Evolutionary conservation across 768 basidiomycete genomes (phyloP), one percentile per base, ranked within the genome.

Genomic region (Podaxis sp.): DNA sequence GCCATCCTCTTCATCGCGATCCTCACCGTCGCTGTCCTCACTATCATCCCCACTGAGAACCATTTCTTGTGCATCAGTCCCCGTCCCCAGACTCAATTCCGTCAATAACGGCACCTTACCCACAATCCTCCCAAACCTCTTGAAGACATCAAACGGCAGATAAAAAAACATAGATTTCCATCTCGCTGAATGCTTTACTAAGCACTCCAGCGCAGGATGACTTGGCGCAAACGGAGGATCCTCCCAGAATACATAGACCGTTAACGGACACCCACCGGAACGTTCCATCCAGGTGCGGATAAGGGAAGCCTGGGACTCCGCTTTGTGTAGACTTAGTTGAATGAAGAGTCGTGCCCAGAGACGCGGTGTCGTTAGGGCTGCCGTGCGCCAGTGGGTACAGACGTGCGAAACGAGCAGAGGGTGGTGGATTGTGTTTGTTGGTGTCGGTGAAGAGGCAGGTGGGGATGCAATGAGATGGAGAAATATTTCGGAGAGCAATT

Each of bases 401-500:
- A 77, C 72, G 52, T 72, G 71, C 5, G 75, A 73, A 21, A 79
- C 68, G 37, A 76, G 71, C 28, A 79, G 72, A 16, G 77, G 77
- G 32, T 71, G 68, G 28, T 70, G 60, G 61, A 77, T 76, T 9
- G 77, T 77, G 61, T 76, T 74, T 40, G 63, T 60, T 11, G 50
- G 61, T 63, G 73, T 74, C 64, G 77, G 68, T 52, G 63, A 67
- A 35, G 73, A 72, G 4, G 59, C 36, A 10, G 44, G 11, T 11
- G 48, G 38, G 14, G 57, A 50, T 59, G 73, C 72, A 25, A 72
- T 70, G 63, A 74, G 74, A 42, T 74, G 70, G n/a, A 77, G 68
- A 62, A 78, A 78, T 59, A 78, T 76, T 62, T 76, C 74, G 23
- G 77, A 78, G 23, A 78, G 63, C 25, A 77, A 69, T 67, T 78